Evolutionary conservation across 352 stramenopile genomes (phyloP).

Genomic region (Plasmopara halstedii): DNA sequence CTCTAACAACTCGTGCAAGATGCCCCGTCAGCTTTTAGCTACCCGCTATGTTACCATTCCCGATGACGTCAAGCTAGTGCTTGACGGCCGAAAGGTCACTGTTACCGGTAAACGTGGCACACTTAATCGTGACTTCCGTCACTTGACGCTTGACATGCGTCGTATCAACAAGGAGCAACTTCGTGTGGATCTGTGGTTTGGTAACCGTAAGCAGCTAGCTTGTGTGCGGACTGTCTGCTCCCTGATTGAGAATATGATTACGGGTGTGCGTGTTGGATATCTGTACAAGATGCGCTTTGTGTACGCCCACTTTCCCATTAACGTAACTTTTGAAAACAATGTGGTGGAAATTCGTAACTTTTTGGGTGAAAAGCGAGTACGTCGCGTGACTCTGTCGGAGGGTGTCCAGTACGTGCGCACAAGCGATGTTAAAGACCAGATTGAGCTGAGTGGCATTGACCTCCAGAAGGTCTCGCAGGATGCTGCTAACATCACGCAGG

Average conservation of each 20-base stretch:
- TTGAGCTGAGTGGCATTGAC: constrained; percentile 97
- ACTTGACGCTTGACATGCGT: constrained; percentile 95
- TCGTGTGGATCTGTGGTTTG: constrained; percentile 98
- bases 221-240: constrained; percentile 97
- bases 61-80: constrained; percentile 89
- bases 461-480: constrained; percentile 95
- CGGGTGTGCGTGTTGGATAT: constrained; percentile 96
- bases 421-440: constrained; percentile 98
- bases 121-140: constrained; percentile 95
- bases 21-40: constrained; percentile 85
- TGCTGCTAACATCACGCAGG: constrained; percentile 78
- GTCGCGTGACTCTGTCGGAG: constrained; percentile 89
- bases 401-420: constrained; percentile 94
- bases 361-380: constrained; percentile 98
- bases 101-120: constrained; percentile 94
- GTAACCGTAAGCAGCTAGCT: constrained; percentile 97
- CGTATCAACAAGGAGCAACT: constrained; percentile 89
- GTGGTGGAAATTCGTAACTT: constrained; percentile 99
- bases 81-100: constrained; percentile 93
- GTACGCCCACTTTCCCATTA: constrained; percentile 99
- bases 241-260: constrained; percentile 99
- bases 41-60: constrained; percentile 92
- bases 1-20: constrained; percentile 45
- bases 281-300: constrained; percentile 99
- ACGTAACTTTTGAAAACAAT: constrained; percentile 92